These are phyloP conservation scores for Vaccinium vitisidaea DNA, from an alignment of 148 eudicot genomes.

Conservation along the genomic window DNA sequence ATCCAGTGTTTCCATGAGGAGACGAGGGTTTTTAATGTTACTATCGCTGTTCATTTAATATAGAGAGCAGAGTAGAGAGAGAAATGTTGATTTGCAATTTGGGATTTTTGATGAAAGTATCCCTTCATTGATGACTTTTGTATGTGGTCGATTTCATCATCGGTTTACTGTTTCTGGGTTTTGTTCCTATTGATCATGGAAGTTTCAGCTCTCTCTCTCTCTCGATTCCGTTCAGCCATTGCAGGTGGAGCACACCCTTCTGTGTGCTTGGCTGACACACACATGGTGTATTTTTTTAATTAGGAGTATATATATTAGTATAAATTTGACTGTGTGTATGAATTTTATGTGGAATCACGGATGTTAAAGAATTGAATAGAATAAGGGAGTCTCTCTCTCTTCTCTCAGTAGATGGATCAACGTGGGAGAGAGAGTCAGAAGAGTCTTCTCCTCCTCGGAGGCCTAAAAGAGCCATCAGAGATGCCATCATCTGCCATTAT, in stretches of 20 bases:
- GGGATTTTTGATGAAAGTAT: neutral
- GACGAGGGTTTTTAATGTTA: neutral
- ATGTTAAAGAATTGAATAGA: constrained; percentile 20
- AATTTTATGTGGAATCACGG: constrained; percentile 16
- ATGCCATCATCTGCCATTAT: constrained; percentile 1
- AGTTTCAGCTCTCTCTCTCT: constrained; percentile 12
- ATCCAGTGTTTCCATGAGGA: constrained; percentile 3
- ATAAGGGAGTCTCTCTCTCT: neutral
- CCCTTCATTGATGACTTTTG: no score
- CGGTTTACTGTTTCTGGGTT: constrained; percentile 14
- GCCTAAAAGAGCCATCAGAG: neutral
- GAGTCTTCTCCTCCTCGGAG: neutral
- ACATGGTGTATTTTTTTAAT: constrained; percentile 1
- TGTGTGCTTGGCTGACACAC: constrained; percentile 29
- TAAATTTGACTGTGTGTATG: neutral
- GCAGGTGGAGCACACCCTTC: constrained; percentile 21
- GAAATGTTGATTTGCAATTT: neutral
- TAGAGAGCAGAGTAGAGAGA: neutral
- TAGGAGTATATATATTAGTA: neutral
- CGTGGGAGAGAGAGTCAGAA: constrained; percentile 25
- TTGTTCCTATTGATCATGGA: constrained; percentile 3
- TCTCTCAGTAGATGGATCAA: constrained; percentile 16
- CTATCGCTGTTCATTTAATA: constrained; percentile 1
- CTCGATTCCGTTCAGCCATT: constrained; percentile 27
- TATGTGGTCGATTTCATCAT: neutral